A percentile compares a stretch with the other conserved stretches of the same genome.
Evolutionary conservation across 1,139 yeast genomes (phyloP).

Genomic region (Blastobotrys buckinghamii): DNA sequence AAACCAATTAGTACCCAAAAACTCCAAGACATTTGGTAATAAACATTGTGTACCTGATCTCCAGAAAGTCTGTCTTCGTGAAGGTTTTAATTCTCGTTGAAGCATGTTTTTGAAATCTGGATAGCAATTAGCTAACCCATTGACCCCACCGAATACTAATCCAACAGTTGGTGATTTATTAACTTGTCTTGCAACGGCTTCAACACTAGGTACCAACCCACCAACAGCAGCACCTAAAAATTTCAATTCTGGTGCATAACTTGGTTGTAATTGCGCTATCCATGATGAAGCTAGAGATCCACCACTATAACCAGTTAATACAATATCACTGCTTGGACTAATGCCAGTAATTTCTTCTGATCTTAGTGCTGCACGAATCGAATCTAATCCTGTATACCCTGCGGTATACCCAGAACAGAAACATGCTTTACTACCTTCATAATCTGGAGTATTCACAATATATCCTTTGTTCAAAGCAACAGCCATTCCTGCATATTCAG

Average conservation of each 20-base stretch:
- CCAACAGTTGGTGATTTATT: slow-evolving; percentile 24
- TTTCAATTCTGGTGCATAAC: slow-evolving; percentile 28
- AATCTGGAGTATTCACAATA: slow-evolving; percentile 20
- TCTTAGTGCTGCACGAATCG: slow-evolving; percentile 20
- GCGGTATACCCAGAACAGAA: slow-evolving; percentile 21
- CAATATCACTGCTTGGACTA: slow-evolving; percentile 14
- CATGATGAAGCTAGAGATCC: slow-evolving; percentile 30
- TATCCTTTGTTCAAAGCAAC: slow-evolving; percentile 15
- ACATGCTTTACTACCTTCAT: slow-evolving; percentile 20
- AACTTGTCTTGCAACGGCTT: slow-evolving; percentile 15
- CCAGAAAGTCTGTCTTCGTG: slow-evolving; percentile 14
- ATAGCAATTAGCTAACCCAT: slow-evolving; percentile 29
- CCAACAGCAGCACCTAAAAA: slow-evolving; percentile 12
- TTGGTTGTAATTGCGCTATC: slow-evolving; percentile 28
- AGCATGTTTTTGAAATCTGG: slow-evolving; percentile 18
- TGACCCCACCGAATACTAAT: slow-evolving; percentile 25
- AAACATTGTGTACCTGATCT: slow-evolving; percentile 17
- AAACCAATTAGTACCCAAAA: slow-evolving; percentile 18
- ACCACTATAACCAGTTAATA: slow-evolving; percentile 29
- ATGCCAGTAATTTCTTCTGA: slow-evolving; percentile 18
- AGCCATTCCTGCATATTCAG: slow-evolving; percentile 5
- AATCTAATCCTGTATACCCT: slow-evolving; percentile 21
- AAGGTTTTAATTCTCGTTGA: slow-evolving; percentile 13
- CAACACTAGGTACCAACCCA: slow-evolving; percentile 11
- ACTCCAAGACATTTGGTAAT: slow-evolving; percentile 16